Percentiles rank a stretch among this genome's conserved stretches.
phyloP scores from a whole-genome alignment of 257 asterid genomes.

The Nicotiana noctiflora region DNA sequence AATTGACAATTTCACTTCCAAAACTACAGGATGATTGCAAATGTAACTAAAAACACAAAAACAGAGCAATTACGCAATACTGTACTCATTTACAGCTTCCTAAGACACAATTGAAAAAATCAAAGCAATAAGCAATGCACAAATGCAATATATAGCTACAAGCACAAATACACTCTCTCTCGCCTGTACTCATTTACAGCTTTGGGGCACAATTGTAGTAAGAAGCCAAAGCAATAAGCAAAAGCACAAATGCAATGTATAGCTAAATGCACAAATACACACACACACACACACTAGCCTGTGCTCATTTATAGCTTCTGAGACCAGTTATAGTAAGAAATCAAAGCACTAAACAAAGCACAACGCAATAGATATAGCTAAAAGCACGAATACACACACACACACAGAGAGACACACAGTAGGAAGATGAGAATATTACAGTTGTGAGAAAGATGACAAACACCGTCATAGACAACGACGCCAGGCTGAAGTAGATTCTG shows the following conservation, averaged over 20 bases:
- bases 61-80: neutral
- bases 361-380: neutral
- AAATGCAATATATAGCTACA: neutral
- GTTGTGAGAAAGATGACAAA: conserved; percentile 78
- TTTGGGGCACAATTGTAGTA: too few relatives aligned
- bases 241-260: too few relatives aligned
- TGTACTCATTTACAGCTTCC: neutral
- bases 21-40: neutral
- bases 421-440: conserved; percentile 27
- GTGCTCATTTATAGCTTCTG: neutral
- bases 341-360: neutral
- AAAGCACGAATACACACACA: neutral
- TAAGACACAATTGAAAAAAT: neutral
- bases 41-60: neutral
- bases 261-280: too few relatives aligned
- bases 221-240: too few relatives aligned
- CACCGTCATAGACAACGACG: conserved; percentile 84
- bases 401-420: too few relatives aligned
- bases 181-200: too few relatives aligned
- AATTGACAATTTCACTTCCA: neutral
- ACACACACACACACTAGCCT: too few relatives aligned
- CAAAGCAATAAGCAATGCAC: neutral
- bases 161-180: neutral
- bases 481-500: conserved; percentile 61
- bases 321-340: neutral